phyloP scores from a whole-genome alignment of 2,329 filamentous ascomycete species.

The Fusarium mangiferae region DNA sequence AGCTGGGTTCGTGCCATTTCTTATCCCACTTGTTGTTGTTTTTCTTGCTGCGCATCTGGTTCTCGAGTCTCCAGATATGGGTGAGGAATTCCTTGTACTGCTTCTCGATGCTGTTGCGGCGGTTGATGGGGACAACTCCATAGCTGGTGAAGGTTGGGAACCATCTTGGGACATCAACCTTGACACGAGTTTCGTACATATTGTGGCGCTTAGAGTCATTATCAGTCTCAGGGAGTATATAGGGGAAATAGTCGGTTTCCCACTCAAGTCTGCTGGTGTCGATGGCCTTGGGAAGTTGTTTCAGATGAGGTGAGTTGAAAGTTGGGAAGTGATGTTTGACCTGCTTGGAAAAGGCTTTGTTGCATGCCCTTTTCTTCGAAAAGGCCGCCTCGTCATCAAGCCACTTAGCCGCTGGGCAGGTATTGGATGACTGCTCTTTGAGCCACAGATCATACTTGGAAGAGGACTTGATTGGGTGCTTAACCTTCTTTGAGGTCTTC shows the following conservation, averaged over 20 bases:
- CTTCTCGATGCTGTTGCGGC: neutral
- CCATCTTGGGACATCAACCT: slow-evolving; percentile 31
- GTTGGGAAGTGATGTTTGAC: slow-evolving; percentile 3
- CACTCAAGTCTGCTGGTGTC: neutral
- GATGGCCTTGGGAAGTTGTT: neutral
- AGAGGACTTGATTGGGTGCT: neutral
- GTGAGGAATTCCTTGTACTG: slow-evolving; percentile 36
- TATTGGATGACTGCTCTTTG: neutral
- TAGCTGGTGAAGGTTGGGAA: slow-evolving; percentile 24
- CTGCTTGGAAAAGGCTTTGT: slow-evolving; percentile 11
- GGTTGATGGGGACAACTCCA: slow-evolving; percentile 23
- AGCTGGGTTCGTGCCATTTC: slow-evolving; percentile 34
- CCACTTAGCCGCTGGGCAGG: slow-evolving; percentile 4
- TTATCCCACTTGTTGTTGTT: slow-evolving; percentile 28
- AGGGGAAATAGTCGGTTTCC: slow-evolving; percentile 1
- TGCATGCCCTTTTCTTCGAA: slow-evolving; percentile 16
- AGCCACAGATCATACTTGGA: slow-evolving; percentile 12
- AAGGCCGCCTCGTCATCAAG: neutral
- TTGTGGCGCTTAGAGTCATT: neutral
- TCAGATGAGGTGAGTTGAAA: neutral
- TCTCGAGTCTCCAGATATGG: slow-evolving; percentile 28
- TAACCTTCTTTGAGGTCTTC: neutral
- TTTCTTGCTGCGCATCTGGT: slow-evolving; percentile 1
- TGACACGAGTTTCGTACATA: neutral
- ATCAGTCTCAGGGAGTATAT: neutral